phyloP scores from a whole-genome alignment of 768 basidiomycete species.

The Boletus bicolor region DNA sequence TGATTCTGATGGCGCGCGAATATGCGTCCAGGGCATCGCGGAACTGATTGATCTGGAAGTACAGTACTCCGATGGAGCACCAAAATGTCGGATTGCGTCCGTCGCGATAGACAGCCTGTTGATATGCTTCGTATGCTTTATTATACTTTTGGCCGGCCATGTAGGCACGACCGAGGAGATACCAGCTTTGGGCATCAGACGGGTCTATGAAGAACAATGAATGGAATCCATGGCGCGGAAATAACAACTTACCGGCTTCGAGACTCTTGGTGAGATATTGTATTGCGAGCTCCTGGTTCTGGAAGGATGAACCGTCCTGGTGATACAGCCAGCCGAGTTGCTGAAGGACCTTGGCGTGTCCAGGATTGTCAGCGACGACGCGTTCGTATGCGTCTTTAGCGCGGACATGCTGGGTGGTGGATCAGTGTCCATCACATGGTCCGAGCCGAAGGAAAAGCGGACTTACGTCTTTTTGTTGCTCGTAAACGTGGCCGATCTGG shows the following conservation, averaged over 20 bases:
- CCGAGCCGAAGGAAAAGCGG: background rate
- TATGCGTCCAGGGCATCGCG: constrained; percentile 98
- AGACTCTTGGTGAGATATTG: constrained; percentile 91
- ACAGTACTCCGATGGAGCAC: constrained; percentile 98
- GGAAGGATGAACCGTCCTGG: constrained; percentile 91
- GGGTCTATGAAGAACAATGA: constrained; percentile 56
- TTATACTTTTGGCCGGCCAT: constrained; percentile 99
- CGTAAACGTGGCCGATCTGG: constrained; percentile 98
- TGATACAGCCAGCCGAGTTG: constrained; percentile 98
- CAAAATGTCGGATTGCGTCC: constrained; percentile 99
- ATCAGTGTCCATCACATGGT: constrained; percentile 13
- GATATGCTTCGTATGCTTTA: constrained; percentile 99
- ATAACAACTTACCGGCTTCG: constrained; percentile 71
- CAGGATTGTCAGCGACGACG: constrained; percentile 88
- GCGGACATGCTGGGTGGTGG: constrained; percentile 60
- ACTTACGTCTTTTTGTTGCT: constrained; percentile 93
- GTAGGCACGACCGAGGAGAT: constrained; percentile 95
- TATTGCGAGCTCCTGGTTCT: constrained; percentile 93
- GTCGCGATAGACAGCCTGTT: constrained; percentile 98
- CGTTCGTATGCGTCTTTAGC: constrained; percentile 97
- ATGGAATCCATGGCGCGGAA: background rate
- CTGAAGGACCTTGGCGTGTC: constrained; percentile 95
- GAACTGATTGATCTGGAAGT: constrained; percentile 99
- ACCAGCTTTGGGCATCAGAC: constrained; percentile 97
- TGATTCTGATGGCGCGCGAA: constrained; percentile 97